Conservation (phyloP, 1,284 basidiomycete species). For the Schizophyllum commune region DNA sequence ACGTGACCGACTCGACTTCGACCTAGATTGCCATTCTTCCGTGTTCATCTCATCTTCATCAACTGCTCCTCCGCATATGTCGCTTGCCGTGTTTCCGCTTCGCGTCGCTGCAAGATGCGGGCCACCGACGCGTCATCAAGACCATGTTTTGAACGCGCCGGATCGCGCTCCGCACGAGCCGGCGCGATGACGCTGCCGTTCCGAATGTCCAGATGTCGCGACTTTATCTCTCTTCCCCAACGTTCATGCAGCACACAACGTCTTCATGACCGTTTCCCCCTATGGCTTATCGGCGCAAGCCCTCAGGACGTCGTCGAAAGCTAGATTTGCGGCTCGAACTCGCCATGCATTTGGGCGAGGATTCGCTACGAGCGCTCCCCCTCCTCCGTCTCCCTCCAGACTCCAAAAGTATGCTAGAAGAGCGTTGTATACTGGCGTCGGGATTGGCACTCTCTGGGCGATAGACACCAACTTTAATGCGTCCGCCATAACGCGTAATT, state of each 20-base stretch:
- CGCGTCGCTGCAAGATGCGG: too few relatives aligned
- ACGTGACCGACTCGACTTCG: too few relatives aligned
- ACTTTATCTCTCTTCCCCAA: not conserved
- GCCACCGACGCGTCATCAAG: too few relatives aligned
- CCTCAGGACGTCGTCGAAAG: not conserved
- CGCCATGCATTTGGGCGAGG: too few relatives aligned
- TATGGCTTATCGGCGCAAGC: not conserved
- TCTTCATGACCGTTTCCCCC: not conserved
- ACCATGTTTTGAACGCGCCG: too few relatives aligned
- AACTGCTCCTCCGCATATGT: too few relatives aligned
- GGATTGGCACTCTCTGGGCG: conserved; percentile 39
- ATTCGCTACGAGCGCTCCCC: not conserved
- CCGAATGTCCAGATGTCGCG: not conserved
- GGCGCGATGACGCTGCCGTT: not conserved
- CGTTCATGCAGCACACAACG: not conserved
- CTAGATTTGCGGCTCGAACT: not conserved
- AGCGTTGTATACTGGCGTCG: conserved; percentile 27
- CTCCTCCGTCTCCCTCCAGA: not conserved
- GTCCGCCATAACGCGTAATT: conserved; percentile 54
- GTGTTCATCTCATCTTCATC: too few relatives aligned
- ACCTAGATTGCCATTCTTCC: too few relatives aligned
- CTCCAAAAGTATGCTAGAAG: conserved; percentile 15
- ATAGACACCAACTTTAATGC: conserved; percentile 60
- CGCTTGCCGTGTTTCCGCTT: too few relatives aligned
- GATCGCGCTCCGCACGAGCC: too few relatives aligned